A percentile compares a stretch with the other conserved stretches of the same genome.
Conservation (phyloP, 768 basidiomycete species). For the Boletus fagicola region DNA sequence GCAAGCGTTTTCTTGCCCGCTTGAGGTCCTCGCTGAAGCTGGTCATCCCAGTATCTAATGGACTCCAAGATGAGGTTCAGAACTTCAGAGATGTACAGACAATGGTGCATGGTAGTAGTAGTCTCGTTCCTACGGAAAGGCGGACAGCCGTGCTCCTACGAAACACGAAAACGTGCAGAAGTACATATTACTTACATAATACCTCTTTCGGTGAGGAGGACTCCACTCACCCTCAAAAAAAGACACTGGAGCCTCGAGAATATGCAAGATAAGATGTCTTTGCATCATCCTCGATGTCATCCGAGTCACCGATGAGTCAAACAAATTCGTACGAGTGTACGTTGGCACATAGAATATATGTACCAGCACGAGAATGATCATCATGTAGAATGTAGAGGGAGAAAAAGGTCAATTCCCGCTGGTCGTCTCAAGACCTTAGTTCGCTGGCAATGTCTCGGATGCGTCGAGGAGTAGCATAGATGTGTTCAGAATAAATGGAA, state of each 20-base stretch:
- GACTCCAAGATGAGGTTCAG: slow-evolving; percentile 7
- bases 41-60: background rate
- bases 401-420: too few species aligned
- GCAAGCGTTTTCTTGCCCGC: slow-evolving; percentile 5
- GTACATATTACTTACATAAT: background rate
- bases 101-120: slow-evolving; percentile 39
- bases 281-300: too few species aligned
- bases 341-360: too few species aligned
- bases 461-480: too few species aligned
- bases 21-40: background rate
- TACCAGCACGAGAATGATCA: too few species aligned
- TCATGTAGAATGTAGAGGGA: too few species aligned
- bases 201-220: background rate
- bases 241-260: background rate
- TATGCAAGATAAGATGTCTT: background rate
- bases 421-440: too few species aligned
- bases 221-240: too few species aligned
- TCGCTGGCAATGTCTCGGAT: too few species aligned
- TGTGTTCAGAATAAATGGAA: too few species aligned
- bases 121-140: background rate
- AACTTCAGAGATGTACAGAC: slow-evolving; percentile 13
- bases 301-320: too few species aligned
- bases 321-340: too few species aligned
- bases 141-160: background rate
- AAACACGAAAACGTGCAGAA: background rate